These are phyloP conservation scores for Gossypium armourianum DNA, from an alignment of 441 rosid genomes.

Conservation along the genomic window DNA sequence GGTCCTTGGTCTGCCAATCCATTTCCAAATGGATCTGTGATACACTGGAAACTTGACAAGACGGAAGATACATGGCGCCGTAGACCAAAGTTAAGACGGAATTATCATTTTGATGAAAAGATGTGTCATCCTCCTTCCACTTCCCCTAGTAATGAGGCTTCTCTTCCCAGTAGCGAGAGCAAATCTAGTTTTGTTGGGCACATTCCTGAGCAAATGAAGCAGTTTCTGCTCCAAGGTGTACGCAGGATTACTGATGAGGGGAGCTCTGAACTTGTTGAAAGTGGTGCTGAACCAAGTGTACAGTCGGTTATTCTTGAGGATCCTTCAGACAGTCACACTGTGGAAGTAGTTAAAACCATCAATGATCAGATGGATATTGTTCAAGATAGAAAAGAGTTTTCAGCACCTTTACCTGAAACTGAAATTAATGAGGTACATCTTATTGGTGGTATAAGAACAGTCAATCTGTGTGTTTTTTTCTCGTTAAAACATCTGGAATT, in stretches of 20 bases:
- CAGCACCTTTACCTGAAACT: slow-evolving; percentile 49
- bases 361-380: slow-evolving; percentile 50
- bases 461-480: slow-evolving; percentile 1
- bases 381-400: slow-evolving; percentile 49
- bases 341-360: slow-evolving; percentile 45
- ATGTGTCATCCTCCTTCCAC: slow-evolving; percentile 60
- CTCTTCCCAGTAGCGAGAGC: slow-evolving; percentile 36
- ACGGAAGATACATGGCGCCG: slow-evolving; percentile 97
- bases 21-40: slow-evolving; percentile 64
- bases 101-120: slow-evolving; percentile 83
- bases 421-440: slow-evolving; percentile 69
- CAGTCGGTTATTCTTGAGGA: slow-evolving; percentile 40
- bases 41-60: slow-evolving; percentile 94
- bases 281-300: slow-evolving; percentile 40
- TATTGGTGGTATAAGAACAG: slow-evolving; percentile 9
- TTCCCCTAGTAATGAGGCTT: slow-evolving; percentile 37
- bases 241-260: slow-evolving; percentile 80
- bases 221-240: slow-evolving; percentile 74
- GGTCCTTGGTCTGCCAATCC: slow-evolving; percentile 99
- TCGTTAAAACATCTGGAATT: background rate
- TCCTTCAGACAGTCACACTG: slow-evolving; percentile 34
- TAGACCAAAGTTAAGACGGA: slow-evolving; percentile 80
- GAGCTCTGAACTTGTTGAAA: slow-evolving; percentile 55
- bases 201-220: slow-evolving; percentile 97
- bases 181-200: slow-evolving; percentile 66